Conservation (phyloP, 2,329 filamentous ascomycete species). For the Sporothrix schenckii region DNA sequence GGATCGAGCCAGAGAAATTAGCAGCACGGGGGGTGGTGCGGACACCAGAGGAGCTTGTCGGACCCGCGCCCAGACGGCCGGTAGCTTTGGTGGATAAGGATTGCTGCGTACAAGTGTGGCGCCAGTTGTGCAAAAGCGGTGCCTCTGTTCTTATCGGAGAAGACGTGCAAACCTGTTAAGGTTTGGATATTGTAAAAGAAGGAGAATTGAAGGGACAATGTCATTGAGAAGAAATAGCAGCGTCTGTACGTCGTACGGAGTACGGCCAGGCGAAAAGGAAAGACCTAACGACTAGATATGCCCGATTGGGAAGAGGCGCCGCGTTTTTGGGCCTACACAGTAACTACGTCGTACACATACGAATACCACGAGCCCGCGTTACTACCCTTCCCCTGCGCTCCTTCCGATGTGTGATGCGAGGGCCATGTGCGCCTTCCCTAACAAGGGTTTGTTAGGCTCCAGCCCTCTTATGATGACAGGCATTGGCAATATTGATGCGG, state of each 20-base stretch:
- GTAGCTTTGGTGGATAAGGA: not conserved
- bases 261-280: not conserved
- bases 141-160: not conserved
- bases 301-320: slow-evolving; percentile 3
- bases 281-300: not conserved
- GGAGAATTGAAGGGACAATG: not conserved
- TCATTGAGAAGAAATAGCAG: not conserved
- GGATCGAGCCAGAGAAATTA: slow-evolving; percentile 1
- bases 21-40: not conserved
- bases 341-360: no score
- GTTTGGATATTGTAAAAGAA: not conserved
- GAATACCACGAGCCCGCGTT: not conserved
- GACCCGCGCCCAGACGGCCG: not conserved
- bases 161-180: not conserved
- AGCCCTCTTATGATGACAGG: not conserved
- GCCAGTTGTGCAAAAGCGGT: not conserved
- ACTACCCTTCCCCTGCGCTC: not conserved
- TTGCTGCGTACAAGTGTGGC: not conserved
- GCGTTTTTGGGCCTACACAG: not conserved
- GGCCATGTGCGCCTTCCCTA: slow-evolving; percentile 7
- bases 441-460: not conserved
- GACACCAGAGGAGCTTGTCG: not conserved
- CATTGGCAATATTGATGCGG: not conserved
- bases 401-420: not conserved
- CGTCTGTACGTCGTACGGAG: no score